Evolutionary conservation across 768 basidiomycete genomes (phyloP).

Genomic region (Lactarius akahatsu): DNA sequence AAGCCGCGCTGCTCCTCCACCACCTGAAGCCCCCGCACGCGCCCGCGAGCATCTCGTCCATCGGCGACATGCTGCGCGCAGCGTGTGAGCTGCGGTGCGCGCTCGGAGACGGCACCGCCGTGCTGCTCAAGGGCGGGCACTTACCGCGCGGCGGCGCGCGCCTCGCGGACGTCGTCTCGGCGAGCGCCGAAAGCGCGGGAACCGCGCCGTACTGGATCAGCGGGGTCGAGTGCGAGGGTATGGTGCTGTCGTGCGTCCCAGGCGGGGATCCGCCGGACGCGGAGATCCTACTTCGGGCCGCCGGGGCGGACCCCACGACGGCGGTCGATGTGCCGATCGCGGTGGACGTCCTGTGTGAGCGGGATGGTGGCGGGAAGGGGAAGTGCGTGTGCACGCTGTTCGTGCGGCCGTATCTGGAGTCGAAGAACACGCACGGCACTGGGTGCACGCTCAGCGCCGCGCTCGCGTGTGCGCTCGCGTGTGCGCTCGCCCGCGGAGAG

Average conservation of each 20-base stretch:
- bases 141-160: slow-evolving; percentile 40
- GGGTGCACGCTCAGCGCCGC: slow-evolving; percentile 91
- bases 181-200: neutral
- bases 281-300: slow-evolving; percentile 52
- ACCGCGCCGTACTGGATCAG: neutral
- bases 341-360: slow-evolving; percentile 61
- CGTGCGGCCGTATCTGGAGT: slow-evolving; percentile 59
- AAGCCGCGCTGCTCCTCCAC: slow-evolving; percentile 69
- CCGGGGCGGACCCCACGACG: slow-evolving; percentile 13
- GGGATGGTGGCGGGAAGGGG: slow-evolving; percentile 29
- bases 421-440: slow-evolving; percentile 84
- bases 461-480: slow-evolving; percentile 73
- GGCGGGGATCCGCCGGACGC: slow-evolving; percentile 45
- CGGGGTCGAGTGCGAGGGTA: neutral
- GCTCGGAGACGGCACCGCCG: slow-evolving; percentile 49
- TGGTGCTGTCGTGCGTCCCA: slow-evolving; percentile 31
- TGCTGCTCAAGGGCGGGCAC: slow-evolving; percentile 88
- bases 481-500: slow-evolving; percentile 54
- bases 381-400: slow-evolving; percentile 45
- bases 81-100: slow-evolving; percentile 46
- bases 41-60: slow-evolving; percentile 39
- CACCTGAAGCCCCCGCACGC: slow-evolving; percentile 26
- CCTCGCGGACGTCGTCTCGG: slow-evolving; percentile 43
- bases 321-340: slow-evolving; percentile 42
- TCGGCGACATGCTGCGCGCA: slow-evolving; percentile 62